Conservation (phyloP, 1,284 basidiomycete species). For the Puccinia polysora region DNA sequence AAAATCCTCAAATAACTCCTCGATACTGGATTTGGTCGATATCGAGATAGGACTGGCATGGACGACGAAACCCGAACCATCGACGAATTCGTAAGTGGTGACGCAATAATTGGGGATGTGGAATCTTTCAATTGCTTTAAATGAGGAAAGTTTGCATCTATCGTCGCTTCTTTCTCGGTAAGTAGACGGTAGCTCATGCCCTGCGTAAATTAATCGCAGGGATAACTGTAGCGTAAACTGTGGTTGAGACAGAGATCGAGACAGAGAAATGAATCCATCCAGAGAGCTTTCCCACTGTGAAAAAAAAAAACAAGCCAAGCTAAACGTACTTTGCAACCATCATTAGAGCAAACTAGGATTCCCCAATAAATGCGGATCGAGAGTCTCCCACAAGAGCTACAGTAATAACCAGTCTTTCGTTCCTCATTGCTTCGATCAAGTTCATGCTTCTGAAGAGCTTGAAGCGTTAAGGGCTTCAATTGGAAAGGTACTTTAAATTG, state of each 20-base stretch:
- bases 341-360: slow-evolving; percentile 25
- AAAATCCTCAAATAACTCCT: slow-evolving; percentile 9
- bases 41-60: slow-evolving; percentile 3
- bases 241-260: no score
- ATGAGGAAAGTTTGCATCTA: background rate
- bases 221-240: no score
- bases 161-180: background rate
- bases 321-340: slow-evolving; percentile 19
- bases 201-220: background rate
- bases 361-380: slow-evolving; percentile 37
- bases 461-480: slow-evolving; percentile 21
- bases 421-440: slow-evolving; percentile 10
- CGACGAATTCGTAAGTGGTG: slow-evolving; percentile 3
- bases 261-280: background rate
- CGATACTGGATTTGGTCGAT: background rate
- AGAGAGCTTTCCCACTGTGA: background rate
- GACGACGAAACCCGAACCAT: slow-evolving; percentile 9
- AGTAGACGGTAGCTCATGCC: background rate
- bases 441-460: background rate
- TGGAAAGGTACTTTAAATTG: slow-evolving; percentile 14
- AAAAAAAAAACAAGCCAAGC: background rate
- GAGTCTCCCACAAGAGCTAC: slow-evolving; percentile 26
- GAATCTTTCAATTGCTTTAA: background rate
- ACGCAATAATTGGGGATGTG: background rate
- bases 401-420: slow-evolving; percentile 15